These are phyloP conservation scores for Phoenix roebelenii DNA, from an alignment of 176 grass and related monocot species.

Conservation along the genomic window DNA sequence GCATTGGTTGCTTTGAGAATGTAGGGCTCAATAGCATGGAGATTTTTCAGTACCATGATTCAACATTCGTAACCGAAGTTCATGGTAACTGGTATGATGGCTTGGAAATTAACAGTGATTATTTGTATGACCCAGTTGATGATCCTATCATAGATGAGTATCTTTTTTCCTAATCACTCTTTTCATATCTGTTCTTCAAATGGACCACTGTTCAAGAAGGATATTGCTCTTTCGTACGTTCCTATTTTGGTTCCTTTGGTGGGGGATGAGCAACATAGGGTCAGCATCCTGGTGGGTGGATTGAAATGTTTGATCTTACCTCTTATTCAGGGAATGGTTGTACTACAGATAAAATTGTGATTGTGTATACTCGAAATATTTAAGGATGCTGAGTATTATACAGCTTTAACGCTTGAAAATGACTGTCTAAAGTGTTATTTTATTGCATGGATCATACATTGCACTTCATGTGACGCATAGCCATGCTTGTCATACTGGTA, in stretches of 20 bases:
- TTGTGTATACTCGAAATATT: constrained; percentile 29
- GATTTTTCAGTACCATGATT: constrained; percentile 50
- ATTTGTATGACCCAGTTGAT: constrained; percentile 29
- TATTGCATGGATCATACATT: no score
- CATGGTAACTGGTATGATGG: constrained; percentile 83
- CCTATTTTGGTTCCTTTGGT: constrained; percentile 12
- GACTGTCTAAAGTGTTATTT: no score
- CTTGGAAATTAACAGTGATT: constrained; percentile 32
- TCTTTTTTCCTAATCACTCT: constrained; percentile 56
- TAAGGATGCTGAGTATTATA: constrained; percentile 13
- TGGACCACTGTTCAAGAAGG: constrained; percentile 15
- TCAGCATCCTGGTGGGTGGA: constrained; percentile 49
- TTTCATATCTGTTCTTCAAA: not conserved
- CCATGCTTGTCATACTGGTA: no score
- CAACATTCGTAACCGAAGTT: constrained; percentile 27
- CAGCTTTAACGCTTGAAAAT: constrained; percentile 13
- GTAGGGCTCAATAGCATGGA: constrained; percentile 53
- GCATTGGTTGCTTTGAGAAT: constrained; percentile 57
- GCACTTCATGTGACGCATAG: no score
- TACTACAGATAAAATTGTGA: constrained; percentile 42
- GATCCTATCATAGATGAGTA: constrained; percentile 56
- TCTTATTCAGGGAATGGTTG: constrained; percentile 37
- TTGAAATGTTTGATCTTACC: constrained; percentile 63
- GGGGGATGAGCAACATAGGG: constrained; percentile 36
- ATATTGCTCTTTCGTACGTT: constrained; percentile 32